Evolutionary conservation across 2,329 filamentous ascomycete species (phyloP).

Genomic region (Stagonosporopsis chrysanthemi): DNA sequence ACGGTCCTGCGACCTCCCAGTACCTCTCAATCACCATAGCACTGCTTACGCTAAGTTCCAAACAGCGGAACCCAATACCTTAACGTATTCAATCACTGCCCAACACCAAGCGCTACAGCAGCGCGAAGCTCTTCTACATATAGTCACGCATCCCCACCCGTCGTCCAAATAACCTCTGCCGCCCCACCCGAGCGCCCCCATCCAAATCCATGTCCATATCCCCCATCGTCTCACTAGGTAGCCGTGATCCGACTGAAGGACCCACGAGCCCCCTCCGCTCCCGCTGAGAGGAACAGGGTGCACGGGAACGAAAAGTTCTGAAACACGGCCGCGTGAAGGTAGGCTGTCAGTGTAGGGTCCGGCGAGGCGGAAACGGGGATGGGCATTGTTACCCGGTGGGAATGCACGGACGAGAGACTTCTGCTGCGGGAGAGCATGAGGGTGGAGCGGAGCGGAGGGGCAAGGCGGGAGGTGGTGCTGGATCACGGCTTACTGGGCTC

Average conservation of each 20-base stretch:
- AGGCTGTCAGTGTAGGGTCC: neutral
- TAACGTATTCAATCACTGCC: neutral
- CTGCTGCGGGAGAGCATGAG: neutral
- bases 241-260: slow-evolving; percentile 3
- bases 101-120: neutral
- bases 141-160: neutral
- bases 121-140: neutral
- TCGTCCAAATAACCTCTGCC: slow-evolving; percentile 2
- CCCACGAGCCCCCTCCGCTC: neutral
- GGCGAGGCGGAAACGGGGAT: neutral
- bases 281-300: neutral
- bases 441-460: slow-evolving; percentile 4
- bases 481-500: neutral
- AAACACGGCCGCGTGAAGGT: neutral
- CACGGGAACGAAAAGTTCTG: neutral
- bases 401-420: neutral
- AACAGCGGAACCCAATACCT: neutral
- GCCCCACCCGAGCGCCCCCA: neutral
- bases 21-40: neutral
- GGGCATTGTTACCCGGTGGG: neutral
- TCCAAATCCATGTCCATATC: neutral
- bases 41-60: neutral
- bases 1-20: neutral
- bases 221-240: neutral
- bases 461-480: too few relatives aligned